A percentile compares a stretch with the other conserved stretches of the same genome.
These are phyloP conservation scores for Ceratobasidium sp. DNA, from an alignment of 1,284 basidiomycete species.

Conservation along the genomic window DNA sequence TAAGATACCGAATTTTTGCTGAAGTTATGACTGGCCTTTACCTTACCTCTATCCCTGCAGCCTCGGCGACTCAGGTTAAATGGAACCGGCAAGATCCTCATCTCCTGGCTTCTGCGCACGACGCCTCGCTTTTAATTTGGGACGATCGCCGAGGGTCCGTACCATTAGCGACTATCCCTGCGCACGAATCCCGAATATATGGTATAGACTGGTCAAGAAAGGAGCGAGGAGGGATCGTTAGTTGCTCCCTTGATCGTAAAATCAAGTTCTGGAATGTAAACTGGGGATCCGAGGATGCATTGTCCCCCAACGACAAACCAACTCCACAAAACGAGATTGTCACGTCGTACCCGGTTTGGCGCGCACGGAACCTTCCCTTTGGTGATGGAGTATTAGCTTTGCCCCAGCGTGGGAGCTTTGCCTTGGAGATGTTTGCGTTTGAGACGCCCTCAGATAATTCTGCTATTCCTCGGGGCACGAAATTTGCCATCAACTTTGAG, in stretches of 20 bases:
- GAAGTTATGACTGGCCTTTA: not conserved
- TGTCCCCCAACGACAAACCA: not conserved
- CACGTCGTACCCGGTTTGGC: constrained; percentile 91
- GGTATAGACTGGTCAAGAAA: constrained; percentile 93
- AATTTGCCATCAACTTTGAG: constrained; percentile 75
- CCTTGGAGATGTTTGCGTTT: constrained; percentile 75
- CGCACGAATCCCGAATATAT: constrained; percentile 89
- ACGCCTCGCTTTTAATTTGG: constrained; percentile 84
- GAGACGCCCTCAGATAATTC: not conserved
- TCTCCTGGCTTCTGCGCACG: constrained; percentile 85
- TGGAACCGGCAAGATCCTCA: constrained; percentile 90
- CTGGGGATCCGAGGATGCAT: constrained; percentile 37
- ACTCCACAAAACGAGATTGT: constrained; percentile 54
- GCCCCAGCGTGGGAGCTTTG: constrained; percentile 86
- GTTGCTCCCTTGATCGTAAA: constrained; percentile 90
- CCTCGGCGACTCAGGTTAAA: constrained; percentile 91
- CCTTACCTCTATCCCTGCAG: constrained; percentile 50
- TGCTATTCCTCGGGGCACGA: constrained; percentile 57
- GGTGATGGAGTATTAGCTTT: constrained; percentile 88
- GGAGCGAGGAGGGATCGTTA: constrained; percentile 77
- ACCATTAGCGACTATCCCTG: constrained; percentile 75
- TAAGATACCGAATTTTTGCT: constrained; percentile 48
- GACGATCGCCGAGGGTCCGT: constrained; percentile 83
- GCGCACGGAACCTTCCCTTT: constrained; percentile 91
- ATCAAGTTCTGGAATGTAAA: constrained; percentile 82